Base-by-base conservation (phyloP, 2,329 filamentous ascomycete species). In the Diplodia corticola region DNA sequence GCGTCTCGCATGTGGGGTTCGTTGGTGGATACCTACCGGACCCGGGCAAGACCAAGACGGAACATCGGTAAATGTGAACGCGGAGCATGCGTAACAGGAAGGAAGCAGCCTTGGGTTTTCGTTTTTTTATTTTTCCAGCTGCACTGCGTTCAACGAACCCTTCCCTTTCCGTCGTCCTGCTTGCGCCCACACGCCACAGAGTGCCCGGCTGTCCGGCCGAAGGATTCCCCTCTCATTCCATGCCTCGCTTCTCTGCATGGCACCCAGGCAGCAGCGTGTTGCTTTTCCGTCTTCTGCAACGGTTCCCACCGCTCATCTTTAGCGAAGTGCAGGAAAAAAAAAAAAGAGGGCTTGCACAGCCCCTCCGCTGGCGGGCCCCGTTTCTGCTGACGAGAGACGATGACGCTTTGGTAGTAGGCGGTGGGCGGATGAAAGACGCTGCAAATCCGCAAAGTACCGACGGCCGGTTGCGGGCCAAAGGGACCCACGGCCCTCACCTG, bases 361-460 rank as follows among this genome's bases (percentile, higher is more conserved):
- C 40, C 40, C 40, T 44, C 3, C 40, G 40, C 3, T 6, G 17
- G 40, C 40, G 40, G 40, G 40, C 17, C 37, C 40, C 17, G 40
- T 44, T 44, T 44, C 40, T 44, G 40, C 40, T 44, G 40, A 44
- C 40, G n/a, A 44, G 40, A 44, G 40, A 9, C 40, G 40, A 44
- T 44, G 40, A 44, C 40, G 40, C 40, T 44, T 44, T 17, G 28
- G n/a, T n/a, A 10, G 49, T 15, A 20, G 51, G 20, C 28, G 28
- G 51, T 20, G n/a, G 33, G 28, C n/a, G 17, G 33, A 28, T 22
- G 51, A 54, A 20, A 54, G 51, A 54, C 28, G 28, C 17, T 54
- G 51, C 51, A 54, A 54, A 54, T 54, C 51, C 51, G 51, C 51
- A 37, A 54, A 54, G n/a, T 37, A 54, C 51, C 51, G 51, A 54